Evolutionary conservation across 1,284 basidiomycete genomes (phyloP).

Genomic region (Neonothopanus nambi): DNA sequence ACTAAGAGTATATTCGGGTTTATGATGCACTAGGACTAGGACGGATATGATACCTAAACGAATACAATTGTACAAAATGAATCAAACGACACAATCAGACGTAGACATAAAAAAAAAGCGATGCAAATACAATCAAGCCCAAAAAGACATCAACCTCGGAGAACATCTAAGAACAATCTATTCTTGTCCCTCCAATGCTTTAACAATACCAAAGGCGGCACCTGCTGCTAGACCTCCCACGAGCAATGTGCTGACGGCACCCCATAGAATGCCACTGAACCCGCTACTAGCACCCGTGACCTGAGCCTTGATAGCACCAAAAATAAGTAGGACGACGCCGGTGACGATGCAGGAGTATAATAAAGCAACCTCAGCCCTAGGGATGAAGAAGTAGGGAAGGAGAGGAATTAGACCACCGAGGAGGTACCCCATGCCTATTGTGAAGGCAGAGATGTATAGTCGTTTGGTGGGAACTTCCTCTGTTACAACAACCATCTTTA

Average conservation of each 20-base stretch:
- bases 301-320: constrained; percentile 88
- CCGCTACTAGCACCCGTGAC: constrained; percentile 75
- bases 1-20: no score
- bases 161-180: not conserved
- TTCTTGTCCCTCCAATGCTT: constrained; percentile 55
- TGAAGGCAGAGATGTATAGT: constrained; percentile 85
- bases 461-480: constrained; percentile 78
- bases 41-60: no score
- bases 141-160: no score
- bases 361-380: constrained; percentile 63
- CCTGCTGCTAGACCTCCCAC: constrained; percentile 91
- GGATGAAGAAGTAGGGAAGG: constrained; percentile 88
- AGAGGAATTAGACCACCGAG: constrained; percentile 88
- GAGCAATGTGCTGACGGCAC: constrained; percentile 85
- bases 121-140: no score
- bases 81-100: no score
- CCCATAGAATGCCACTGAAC: constrained; percentile 53
- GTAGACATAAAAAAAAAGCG: no score
- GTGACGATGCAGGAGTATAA: constrained; percentile 79
- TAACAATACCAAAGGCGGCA: constrained; percentile 86
- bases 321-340: constrained; percentile 82
- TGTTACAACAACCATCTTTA: constrained; percentile 25
- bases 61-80: no score
- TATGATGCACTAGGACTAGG: no score
- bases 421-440: constrained; percentile 88